These are phyloP conservation scores for Termitomyces sp. DNA, from an alignment of 768 basidiomycete genomes.

Conservation along the genomic window DNA sequence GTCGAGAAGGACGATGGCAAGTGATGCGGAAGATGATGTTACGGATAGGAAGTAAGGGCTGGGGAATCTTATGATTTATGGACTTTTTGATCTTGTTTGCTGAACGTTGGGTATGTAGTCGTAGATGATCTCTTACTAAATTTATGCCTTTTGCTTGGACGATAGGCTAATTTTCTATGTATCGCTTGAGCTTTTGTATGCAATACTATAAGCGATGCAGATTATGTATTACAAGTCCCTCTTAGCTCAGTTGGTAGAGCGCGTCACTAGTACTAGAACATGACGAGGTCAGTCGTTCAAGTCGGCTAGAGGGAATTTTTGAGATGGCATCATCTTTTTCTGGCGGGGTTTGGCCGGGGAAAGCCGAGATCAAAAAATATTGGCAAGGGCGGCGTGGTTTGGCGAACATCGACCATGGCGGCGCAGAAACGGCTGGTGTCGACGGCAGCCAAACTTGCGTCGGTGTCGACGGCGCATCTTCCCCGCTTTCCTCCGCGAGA, in stretches of 20 bases:
- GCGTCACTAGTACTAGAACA: neutral
- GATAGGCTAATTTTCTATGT: too few relatives aligned
- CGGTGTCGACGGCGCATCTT: constrained; percentile 53
- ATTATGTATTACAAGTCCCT: neutral
- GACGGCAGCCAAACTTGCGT: constrained; percentile 22
- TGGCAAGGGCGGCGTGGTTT: constrained; percentile 8
- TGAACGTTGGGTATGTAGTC: neutral
- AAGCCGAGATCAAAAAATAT: constrained; percentile 28
- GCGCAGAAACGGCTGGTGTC: constrained; percentile 47
- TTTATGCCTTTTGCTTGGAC: too few relatives aligned
- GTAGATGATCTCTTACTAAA: neutral
- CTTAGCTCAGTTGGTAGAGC: constrained; percentile 6
- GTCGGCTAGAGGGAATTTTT: constrained; percentile 7
- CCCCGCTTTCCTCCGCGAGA: constrained; percentile 60
- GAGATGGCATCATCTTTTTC: neutral
- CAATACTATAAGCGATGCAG: too few relatives aligned
- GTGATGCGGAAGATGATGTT: constrained; percentile 77
- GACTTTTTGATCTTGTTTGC: neutral
- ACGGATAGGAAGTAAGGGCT: constrained; percentile 27
- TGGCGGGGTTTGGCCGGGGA: constrained; percentile 11
- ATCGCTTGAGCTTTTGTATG: too few relatives aligned
- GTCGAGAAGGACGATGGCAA: constrained; percentile 76
- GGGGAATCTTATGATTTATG: constrained; percentile 6
- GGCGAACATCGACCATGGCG: constrained; percentile 37
- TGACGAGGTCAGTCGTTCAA: constrained; percentile 5